A percentile compares a stretch with the other conserved stretches of the same genome.
phyloP scores from a whole-genome alignment of 1,284 basidiomycete genomes.

The Cystobasidium sp. region DNA sequence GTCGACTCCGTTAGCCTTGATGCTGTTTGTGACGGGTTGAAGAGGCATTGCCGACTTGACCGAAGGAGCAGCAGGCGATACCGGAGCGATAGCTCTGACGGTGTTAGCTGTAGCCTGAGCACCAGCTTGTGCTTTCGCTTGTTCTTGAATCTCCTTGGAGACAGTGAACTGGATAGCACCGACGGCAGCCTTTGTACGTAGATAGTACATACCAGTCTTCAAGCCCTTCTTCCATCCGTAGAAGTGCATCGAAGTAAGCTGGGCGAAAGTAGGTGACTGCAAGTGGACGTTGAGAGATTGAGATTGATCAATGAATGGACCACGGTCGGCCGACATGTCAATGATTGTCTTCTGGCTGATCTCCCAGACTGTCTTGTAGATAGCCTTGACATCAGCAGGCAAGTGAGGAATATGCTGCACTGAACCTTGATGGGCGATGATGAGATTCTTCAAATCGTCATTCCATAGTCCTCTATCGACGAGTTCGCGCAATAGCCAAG shows the following conservation, averaged over 20 bases:
- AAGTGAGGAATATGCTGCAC: conserved; percentile 83
- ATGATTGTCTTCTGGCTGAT: conserved; percentile 98
- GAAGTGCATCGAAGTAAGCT: conserved; percentile 99
- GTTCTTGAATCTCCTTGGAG: conserved; percentile 70
- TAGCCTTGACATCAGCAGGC: conserved; percentile 87
- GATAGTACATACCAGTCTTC: conserved; percentile 96
- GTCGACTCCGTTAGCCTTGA: conserved; percentile 41
- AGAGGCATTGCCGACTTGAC: conserved; percentile 31
- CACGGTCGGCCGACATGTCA: conserved; percentile 96
- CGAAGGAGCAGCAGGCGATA: conserved; percentile 13
- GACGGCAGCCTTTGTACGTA: conserved; percentile 90
- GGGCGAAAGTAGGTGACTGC: conserved; percentile 85
- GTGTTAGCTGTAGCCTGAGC: conserved; percentile 5
- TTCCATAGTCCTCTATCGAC: conserved; percentile 96
- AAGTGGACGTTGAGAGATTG: conserved; percentile 88
- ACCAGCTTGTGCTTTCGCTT: conserved; percentile 60
- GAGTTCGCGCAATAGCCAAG: conserved; percentile 95
- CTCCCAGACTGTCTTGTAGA: conserved; percentile 99
- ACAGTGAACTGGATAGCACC: conserved; percentile 98
- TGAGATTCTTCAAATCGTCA: conserved; percentile 98
- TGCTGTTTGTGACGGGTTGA: conserved; percentile 42
- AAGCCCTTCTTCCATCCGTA: conserved; percentile 99
- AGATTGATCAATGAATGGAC: conserved; percentile 94
- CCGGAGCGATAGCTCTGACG: conserved; percentile 1
- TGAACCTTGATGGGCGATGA: conserved; percentile 96